phyloP scores from a whole-genome alignment of 768 basidiomycete genomes.

The Phylloporus sp. region DNA sequence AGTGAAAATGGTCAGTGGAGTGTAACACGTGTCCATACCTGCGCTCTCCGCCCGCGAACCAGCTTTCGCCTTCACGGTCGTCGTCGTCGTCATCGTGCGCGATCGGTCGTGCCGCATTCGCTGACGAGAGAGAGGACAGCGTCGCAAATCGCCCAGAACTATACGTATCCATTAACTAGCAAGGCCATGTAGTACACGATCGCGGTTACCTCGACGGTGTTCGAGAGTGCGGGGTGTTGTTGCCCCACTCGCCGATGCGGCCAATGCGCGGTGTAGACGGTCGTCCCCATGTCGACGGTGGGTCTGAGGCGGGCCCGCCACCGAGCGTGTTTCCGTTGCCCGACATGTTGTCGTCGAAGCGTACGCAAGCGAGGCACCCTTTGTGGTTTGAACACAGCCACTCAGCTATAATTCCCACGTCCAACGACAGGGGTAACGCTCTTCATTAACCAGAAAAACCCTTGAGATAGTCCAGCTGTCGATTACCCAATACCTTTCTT shows the following conservation, averaged over 20 bases:
- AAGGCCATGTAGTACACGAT: not conserved
- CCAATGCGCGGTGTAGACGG: slow-evolving; percentile 43
- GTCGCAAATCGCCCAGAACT: slow-evolving; percentile 34
- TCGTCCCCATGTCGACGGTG: slow-evolving; percentile 42
- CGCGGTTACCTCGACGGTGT: slow-evolving; percentile 10
- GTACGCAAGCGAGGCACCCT: not conserved
- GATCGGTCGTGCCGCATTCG: slow-evolving; percentile 16
- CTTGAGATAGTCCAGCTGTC: too few species aligned
- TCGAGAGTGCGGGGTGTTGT: slow-evolving; percentile 22
- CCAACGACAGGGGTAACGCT: too few species aligned
- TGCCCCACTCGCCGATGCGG: slow-evolving; percentile 50
- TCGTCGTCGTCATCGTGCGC: slow-evolving; percentile 45
- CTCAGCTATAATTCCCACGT: too few species aligned
- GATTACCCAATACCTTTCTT: too few species aligned
- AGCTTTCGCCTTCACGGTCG: slow-evolving; percentile 52
- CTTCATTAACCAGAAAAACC: too few species aligned
- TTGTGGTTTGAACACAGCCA: not conserved
- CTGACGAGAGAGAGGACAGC: slow-evolving; percentile 30
- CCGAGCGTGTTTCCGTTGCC: slow-evolving; percentile 43
- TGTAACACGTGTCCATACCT: slow-evolving; percentile 47
- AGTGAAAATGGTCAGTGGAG: not conserved
- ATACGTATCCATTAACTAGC: slow-evolving; percentile 2
- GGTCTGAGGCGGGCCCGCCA: slow-evolving; percentile 42
- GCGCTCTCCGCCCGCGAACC: slow-evolving; percentile 94
- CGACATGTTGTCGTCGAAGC: slow-evolving; percentile 32